A percentile compares a stretch with the other conserved stretches of the same genome.
Conservation (phyloP, 1,284 basidiomycete genomes). For the Papiliotrema terrestris region DNA sequence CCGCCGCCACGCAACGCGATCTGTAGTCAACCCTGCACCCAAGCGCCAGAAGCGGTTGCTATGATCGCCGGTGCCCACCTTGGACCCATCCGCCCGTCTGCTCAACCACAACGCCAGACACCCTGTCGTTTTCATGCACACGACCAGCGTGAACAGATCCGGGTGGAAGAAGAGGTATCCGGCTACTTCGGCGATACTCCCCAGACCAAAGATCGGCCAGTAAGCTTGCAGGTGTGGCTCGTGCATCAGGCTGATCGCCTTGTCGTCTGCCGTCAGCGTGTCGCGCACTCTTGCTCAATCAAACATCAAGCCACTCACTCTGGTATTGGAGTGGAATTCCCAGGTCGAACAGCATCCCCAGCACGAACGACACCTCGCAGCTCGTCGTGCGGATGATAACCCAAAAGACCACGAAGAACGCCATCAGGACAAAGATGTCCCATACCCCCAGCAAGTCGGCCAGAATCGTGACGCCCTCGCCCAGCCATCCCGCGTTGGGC, state of each 20-base stretch:
- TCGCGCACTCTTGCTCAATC: background rate
- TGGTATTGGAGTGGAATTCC: constrained; percentile 33
- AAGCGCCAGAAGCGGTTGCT: too few relatives aligned
- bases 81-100: background rate
- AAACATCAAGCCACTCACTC: constrained; percentile 14
- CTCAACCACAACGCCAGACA: constrained; percentile 17
- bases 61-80: background rate
- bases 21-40: too few relatives aligned
- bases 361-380: constrained; percentile 21
- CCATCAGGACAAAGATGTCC: constrained; percentile 25
- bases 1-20: too few relatives aligned
- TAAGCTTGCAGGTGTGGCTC: constrained; percentile 20
- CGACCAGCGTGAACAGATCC: constrained; percentile 29
- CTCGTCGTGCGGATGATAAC: constrained; percentile 24
- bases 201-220: constrained; percentile 27
- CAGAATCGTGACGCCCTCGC: constrained; percentile 17
- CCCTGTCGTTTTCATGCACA: constrained; percentile 30
- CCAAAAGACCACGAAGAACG: constrained; percentile 28
- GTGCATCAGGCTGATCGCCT: constrained; percentile 8
- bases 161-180: constrained; percentile 25
- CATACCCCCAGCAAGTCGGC: constrained; percentile 25
- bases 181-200: constrained; percentile 15
- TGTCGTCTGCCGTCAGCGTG: constrained; percentile 2
- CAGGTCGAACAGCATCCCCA: constrained; percentile 28
- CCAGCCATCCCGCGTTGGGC: constrained; percentile 32